Evolutionary conservation across 2,329 filamentous ascomycete genomes (phyloP).

Genomic region (Proliferodiscus dingleyae): DNA sequence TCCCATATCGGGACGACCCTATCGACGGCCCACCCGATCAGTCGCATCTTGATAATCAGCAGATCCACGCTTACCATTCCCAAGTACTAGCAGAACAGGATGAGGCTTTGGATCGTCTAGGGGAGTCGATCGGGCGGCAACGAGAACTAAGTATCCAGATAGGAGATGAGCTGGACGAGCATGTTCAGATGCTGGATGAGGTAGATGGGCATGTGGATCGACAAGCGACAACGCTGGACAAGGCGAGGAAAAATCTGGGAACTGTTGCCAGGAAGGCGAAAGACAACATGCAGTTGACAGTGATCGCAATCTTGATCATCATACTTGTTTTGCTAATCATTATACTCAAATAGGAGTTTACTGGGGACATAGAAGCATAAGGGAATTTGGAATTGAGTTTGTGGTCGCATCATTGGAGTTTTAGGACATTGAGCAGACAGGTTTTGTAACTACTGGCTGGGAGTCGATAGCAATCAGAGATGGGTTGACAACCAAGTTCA

Average conservation of each 20-base stretch:
- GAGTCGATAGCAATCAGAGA: too few relatives aligned
- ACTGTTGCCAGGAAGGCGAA: slow-evolving; percentile 68
- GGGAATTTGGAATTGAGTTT: too few relatives aligned
- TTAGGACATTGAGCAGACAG: neutral
- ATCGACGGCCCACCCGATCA: slow-evolving; percentile 28
- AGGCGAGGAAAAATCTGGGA: slow-evolving; percentile 68
- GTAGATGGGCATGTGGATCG: slow-evolving; percentile 78
- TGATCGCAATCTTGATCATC: slow-evolving; percentile 65
- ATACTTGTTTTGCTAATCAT: slow-evolving; percentile 64
- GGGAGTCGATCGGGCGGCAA: slow-evolving; percentile 82
- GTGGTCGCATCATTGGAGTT: slow-evolving; percentile 13
- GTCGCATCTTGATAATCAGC: slow-evolving; percentile 65
- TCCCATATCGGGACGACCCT: slow-evolving; percentile 70
- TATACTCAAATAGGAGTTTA: slow-evolving; percentile 49
- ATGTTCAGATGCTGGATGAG: slow-evolving; percentile 85
- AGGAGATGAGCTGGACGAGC: slow-evolving; percentile 88
- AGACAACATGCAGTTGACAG: slow-evolving; percentile 78
- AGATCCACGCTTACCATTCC: slow-evolving; percentile 81
- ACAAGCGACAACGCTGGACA: slow-evolving; percentile 69
- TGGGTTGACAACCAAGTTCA: too few relatives aligned
- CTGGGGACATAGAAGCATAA: neutral
- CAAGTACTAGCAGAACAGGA: slow-evolving; percentile 85
- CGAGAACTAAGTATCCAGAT: slow-evolving; percentile 93
- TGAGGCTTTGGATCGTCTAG: slow-evolving; percentile 81
- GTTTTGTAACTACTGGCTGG: slow-evolving; percentile 1